A percentile compares a stretch with the other conserved stretches of the same genome.
Evolutionary conservation across 2,329 filamentous ascomycete genomes (phyloP).

Genomic region (Colletotrichum spaethianum): DNA sequence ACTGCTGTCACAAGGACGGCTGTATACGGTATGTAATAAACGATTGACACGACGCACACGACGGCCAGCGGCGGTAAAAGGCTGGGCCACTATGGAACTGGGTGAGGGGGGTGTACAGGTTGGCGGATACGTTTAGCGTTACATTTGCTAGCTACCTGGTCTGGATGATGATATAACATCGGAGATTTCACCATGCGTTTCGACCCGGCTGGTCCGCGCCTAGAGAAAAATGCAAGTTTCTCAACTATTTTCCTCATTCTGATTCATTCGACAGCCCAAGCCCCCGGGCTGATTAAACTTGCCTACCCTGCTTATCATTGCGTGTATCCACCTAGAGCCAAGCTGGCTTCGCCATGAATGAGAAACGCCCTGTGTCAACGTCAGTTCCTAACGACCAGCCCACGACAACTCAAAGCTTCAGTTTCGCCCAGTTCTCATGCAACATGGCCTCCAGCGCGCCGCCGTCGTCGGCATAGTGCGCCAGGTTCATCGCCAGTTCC

Average conservation of each 20-base stretch:
- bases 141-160: too few species aligned
- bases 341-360: background rate
- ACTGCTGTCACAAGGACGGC: constrained; percentile 24
- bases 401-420: constrained; percentile 24
- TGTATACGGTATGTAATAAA: constrained; percentile 15
- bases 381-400: background rate
- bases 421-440: constrained; percentile 18
- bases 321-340: too few species aligned
- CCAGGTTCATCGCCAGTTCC: constrained; percentile 72
- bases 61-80: background rate
- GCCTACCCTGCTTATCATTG: too few species aligned
- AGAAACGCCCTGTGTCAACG: background rate
- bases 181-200: background rate
- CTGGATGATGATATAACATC: background rate
- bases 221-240: background rate
- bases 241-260: too few species aligned
- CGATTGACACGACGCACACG: constrained; percentile 31
- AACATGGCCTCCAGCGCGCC: constrained; percentile 53
- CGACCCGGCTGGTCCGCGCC: background rate
- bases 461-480: constrained; percentile 70
- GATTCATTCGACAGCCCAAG: background rate
- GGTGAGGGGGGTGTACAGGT: background rate
- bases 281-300: too few species aligned
- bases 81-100: background rate
- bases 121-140: background rate